Conservation (phyloP, 345 rosid genomes). For the Stellera chamaejasme region DNA sequence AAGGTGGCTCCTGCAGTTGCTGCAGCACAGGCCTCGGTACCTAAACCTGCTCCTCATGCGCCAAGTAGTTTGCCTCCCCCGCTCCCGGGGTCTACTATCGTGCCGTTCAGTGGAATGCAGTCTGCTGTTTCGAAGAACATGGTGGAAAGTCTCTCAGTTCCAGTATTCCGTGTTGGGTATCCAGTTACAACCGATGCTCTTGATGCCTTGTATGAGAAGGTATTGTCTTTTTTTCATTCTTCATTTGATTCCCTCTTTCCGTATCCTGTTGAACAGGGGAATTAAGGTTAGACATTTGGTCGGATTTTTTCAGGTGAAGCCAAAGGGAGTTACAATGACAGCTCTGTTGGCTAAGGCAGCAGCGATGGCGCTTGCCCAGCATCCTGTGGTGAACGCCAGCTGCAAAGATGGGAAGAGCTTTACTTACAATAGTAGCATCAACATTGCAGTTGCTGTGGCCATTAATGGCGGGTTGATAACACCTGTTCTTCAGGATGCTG, state of each 20-base stretch:
- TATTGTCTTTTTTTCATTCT: constrained; percentile 12
- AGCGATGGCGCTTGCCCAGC: constrained; percentile 90
- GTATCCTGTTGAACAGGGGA: neutral
- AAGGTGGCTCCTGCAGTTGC: constrained; percentile 21
- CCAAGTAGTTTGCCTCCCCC: constrained; percentile 27
- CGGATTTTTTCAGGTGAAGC: constrained; percentile 54
- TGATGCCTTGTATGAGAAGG: constrained; percentile 82
- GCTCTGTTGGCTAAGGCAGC: constrained; percentile 89
- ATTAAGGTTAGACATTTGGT: constrained; percentile 1
- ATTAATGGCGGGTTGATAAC: constrained; percentile 91
- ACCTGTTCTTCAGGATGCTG: constrained; percentile 93
- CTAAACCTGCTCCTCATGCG: constrained; percentile 14
- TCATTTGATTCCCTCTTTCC: neutral
- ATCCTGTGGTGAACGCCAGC: constrained; percentile 83
- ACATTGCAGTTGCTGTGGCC: constrained; percentile 95
- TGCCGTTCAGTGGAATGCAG: constrained; percentile 91
- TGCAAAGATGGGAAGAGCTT: constrained; percentile 89
- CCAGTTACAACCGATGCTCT: constrained; percentile 76
- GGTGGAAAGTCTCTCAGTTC: constrained; percentile 80
- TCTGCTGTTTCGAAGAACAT: constrained; percentile 80
- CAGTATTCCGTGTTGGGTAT: constrained; percentile 89
- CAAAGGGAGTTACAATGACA: constrained; percentile 95
- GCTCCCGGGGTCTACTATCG: constrained; percentile 61
- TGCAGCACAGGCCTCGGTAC: constrained; percentile 25
- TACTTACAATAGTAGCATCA: constrained; percentile 55